Conservation (phyloP, 805 yeast species). For the Dipodascus albidus region DNA sequence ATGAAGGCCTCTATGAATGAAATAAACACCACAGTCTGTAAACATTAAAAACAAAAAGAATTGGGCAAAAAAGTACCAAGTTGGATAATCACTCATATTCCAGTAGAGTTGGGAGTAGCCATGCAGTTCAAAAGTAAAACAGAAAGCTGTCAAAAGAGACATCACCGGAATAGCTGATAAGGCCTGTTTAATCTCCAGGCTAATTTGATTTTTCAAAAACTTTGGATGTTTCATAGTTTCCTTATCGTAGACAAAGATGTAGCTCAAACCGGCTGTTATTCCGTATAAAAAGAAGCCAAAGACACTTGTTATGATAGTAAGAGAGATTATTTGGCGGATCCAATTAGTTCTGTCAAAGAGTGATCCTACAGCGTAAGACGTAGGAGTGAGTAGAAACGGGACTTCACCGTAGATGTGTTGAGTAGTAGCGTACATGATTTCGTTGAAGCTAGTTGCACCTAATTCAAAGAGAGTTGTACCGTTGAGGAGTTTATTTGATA, state of each 20-base stretch:
- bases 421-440: constrained; percentile 4
- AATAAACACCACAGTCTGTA: constrained; percentile 87
- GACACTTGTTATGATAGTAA: constrained; percentile 57
- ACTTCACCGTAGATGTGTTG: constrained; percentile 46
- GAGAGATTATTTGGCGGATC: constrained; percentile 56
- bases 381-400: constrained; percentile 47
- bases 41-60: constrained; percentile 75
- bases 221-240: constrained; percentile 92
- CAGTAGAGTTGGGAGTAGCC: constrained; percentile 77
- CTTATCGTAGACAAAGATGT: constrained; percentile 70
- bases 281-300: constrained; percentile 86
- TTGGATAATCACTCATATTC: constrained; percentile 52
- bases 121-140: constrained; percentile 73
- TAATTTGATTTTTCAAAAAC: constrained; percentile 86
- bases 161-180: constrained; percentile 73
- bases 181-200: constrained; percentile 72
- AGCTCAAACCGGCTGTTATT: constrained; percentile 64
- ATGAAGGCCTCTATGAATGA: constrained; percentile 86
- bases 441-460: background rate
- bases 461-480: background rate
- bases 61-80: constrained; percentile 58
- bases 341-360: constrained; percentile 60
- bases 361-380: constrained; percentile 52
- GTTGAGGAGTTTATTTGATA: background rate
- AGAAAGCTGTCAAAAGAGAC: constrained; percentile 81